Conservation (phyloP, 441 rosid genomes). For the Erodium chrysanthum region DNA sequence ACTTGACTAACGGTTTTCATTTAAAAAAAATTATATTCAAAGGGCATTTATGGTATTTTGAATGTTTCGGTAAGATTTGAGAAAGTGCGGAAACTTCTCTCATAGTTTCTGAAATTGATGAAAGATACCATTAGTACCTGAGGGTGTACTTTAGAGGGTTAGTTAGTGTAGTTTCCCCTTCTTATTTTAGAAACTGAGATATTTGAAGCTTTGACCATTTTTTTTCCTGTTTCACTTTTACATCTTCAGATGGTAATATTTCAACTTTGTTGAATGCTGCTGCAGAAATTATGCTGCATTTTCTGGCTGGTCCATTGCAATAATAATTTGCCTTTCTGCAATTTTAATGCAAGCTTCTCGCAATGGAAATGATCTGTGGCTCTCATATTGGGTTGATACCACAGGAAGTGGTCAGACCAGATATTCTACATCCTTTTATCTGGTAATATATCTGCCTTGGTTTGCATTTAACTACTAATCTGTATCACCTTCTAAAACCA, state of each 20-base stretch:
- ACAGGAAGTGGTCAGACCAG: constrained; percentile 36
- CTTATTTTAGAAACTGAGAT: constrained; percentile 10
- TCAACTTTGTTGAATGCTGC: constrained; percentile 14
- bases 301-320: constrained; percentile 65
- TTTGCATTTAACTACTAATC: constrained; percentile 6
- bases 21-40: no score
- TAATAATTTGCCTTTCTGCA: constrained; percentile 62
- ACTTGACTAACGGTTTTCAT: no score
- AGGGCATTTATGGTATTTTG: no score
- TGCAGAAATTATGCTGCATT: constrained; percentile 74
- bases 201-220: neutral
- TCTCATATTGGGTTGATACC: constrained; percentile 87
- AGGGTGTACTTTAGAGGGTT: no score
- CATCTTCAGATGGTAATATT: constrained; percentile 1
- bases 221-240: constrained; percentile 4
- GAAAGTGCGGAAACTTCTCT: no score
- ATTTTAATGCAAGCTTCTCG: constrained; percentile 93
- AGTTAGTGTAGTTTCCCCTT: neutral
- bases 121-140: no score
- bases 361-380: constrained; percentile 91
- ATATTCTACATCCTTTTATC: constrained; percentile 63
- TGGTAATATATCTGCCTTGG: constrained; percentile 37
- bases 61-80: no score
- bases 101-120: no score
- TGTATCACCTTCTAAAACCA: neutral